Base-by-base conservation (phyloP, 345 rosid species). In the Pugionium cornutum region DNA sequence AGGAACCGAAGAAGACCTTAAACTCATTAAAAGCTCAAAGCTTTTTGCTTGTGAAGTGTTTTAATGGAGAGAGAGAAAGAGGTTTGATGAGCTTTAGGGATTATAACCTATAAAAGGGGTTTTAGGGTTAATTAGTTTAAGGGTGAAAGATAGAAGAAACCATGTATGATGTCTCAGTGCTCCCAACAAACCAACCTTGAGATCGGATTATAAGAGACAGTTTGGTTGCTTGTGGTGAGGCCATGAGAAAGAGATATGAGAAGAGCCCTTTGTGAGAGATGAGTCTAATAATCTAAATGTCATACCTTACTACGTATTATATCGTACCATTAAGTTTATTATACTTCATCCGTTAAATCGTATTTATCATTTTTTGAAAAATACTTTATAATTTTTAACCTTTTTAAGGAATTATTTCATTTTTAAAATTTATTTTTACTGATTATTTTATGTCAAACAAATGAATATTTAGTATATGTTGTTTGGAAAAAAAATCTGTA, bases 201-300 rank as follows among this genome's bases (percentile, higher is more conserved):
- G 81, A 80, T 75, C 53, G 46, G 76, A 83, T 81, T 86, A 83
- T 89, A 84, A 79, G 95, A 78, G 96, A 92, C 97, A 89, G 85
- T 61, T 82, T 79, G 96, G 98, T 89, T 92, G 89, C 95, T 70
- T 89, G 85, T 59, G 92, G 73, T 64, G 98, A 80, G 80, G 95
- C 92, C 89, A 75, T 66, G 45, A 46, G 81, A 72, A 76, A 75
- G 66, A 56, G 69, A 66, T 49, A 67, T 61, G 78, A 75, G 72
- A 58, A 29, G 77, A 66, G 53, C 57, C 64, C 33, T 18, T 62
- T 66, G 73, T 51, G 73, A 74, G 74, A 77, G 56, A 62, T 55
- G 65, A 61, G 10, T 67, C 74, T 67, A 65, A 72, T 58, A 36
- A 18, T 18, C 18, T 18, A 35, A 2, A 39, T 18, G 56, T 72